Evolutionary conservation across 441 rosid genomes (phyloP).

Genomic region (Pelargonium myrrhifolium): DNA sequence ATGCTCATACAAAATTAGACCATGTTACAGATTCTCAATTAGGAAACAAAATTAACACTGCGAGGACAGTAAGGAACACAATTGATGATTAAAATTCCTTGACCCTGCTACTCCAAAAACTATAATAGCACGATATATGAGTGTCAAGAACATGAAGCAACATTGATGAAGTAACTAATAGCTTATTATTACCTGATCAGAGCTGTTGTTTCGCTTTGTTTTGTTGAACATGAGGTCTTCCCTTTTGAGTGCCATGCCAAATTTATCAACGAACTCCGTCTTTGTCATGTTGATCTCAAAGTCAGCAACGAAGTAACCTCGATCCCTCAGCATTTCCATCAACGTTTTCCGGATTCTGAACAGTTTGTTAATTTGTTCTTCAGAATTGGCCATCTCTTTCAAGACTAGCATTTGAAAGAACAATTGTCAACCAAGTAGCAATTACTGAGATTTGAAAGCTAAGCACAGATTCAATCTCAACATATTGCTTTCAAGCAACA

Average conservation of each 20-base stretch:
- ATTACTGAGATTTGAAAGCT: background rate
- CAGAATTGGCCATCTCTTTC: constrained; percentile 14
- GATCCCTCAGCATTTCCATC: constrained; percentile 49
- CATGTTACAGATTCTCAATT: background rate
- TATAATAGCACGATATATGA: background rate
- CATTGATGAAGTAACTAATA: background rate
- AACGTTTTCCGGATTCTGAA: constrained; percentile 44
- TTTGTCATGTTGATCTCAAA: constrained; percentile 37
- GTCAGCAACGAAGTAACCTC: constrained; percentile 40
- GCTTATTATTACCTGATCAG: constrained; percentile 44
- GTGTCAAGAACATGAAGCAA: background rate
- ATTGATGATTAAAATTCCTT: too few relatives aligned
- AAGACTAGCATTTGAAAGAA: background rate
- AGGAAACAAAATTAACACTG: background rate
- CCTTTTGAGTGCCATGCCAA: constrained; percentile 37
- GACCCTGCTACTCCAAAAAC: too few relatives aligned
- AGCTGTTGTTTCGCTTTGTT: constrained; percentile 30
- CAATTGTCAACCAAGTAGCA: background rate
- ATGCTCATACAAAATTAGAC: background rate
- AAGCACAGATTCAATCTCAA: background rate
- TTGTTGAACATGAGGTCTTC: constrained; percentile 33
- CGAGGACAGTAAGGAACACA: background rate
- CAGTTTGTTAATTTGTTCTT: constrained; percentile 37
- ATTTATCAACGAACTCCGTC: constrained; percentile 38
- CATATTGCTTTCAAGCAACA: too few relatives aligned